Conservation (phyloP, 139 green algal species). For the Micromonas commoda region DNA sequence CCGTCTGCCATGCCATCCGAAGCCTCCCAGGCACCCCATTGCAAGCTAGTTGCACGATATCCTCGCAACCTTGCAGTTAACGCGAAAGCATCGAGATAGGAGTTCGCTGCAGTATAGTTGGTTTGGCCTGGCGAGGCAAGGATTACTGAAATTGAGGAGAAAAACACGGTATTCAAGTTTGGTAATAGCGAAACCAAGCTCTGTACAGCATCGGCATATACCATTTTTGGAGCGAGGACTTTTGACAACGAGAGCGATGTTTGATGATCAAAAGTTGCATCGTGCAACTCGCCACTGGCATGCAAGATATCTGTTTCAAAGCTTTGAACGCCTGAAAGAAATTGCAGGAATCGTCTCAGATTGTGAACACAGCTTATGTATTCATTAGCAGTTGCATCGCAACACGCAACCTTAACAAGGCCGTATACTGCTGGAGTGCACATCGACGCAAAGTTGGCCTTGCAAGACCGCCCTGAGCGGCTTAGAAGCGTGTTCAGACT, state of each 20-base stretch:
- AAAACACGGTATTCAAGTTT: too few relatives aligned
- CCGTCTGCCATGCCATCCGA: conserved; percentile 55
- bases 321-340: too few relatives aligned
- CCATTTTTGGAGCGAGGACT: background rate
- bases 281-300: background rate
- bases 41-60: conserved; percentile 48
- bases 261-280: background rate
- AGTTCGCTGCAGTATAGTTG: conserved; percentile 57
- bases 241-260: background rate
- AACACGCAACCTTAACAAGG: too few relatives aligned
- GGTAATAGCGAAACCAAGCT: background rate
- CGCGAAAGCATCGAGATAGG: conserved; percentile 44
- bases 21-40: conserved; percentile 78
- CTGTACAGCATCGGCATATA: background rate
- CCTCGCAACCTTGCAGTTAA: conserved; percentile 21
- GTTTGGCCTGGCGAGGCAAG: conserved; percentile 50
- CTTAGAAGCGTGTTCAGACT: too few relatives aligned
- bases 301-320: background rate
- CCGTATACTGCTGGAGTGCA: too few relatives aligned
- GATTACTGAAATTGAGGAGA: conserved; percentile 69
- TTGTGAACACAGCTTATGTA: too few relatives aligned
- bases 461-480: too few relatives aligned
- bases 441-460: too few relatives aligned
- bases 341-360: too few relatives aligned
- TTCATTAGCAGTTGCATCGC: too few relatives aligned